These are phyloP conservation scores for Colletotrichum gloeosporioides DNA, from an alignment of 2,329 filamentous ascomycete genomes.

Conservation along the genomic window DNA sequence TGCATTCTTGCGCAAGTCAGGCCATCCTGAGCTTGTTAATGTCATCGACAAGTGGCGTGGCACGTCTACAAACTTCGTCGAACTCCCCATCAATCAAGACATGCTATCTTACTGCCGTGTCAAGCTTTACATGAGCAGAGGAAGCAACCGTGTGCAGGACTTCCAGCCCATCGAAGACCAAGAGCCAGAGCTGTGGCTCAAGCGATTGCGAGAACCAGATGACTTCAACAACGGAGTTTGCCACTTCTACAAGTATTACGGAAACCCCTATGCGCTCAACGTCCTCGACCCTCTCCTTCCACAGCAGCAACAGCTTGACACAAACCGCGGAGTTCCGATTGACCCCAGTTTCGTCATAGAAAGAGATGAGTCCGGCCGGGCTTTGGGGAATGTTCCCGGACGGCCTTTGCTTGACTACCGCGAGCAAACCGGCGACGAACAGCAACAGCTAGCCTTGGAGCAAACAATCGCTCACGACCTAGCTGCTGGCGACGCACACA, in stretches of 20 bases:
- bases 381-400: neutral
- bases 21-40: neutral
- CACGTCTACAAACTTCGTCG: constrained; percentile 25
- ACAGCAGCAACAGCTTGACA: neutral
- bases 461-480: neutral
- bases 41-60: constrained; percentile 23
- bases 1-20: constrained; percentile 21
- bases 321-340: neutral
- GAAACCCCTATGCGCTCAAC: neutral
- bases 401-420: neutral
- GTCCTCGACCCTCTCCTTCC: neutral
- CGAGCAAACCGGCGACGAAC: neutral
- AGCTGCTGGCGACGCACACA: neutral
- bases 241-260: neutral
- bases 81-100: constrained; percentile 27
- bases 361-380: neutral
- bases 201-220: neutral
- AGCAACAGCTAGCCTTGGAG: neutral
- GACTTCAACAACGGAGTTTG: neutral
- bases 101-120: constrained; percentile 15
- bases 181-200: neutral
- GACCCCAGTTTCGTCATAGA: neutral
- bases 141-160: neutral
- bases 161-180: neutral
- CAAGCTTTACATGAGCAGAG: neutral